Percentiles rank a stretch among this genome's conserved stretches.
These are phyloP conservation scores for Antitrichia curtipendula DNA, from an alignment of 225 moss, liverwort and hornwort genomes.

Conservation along the genomic window DNA sequence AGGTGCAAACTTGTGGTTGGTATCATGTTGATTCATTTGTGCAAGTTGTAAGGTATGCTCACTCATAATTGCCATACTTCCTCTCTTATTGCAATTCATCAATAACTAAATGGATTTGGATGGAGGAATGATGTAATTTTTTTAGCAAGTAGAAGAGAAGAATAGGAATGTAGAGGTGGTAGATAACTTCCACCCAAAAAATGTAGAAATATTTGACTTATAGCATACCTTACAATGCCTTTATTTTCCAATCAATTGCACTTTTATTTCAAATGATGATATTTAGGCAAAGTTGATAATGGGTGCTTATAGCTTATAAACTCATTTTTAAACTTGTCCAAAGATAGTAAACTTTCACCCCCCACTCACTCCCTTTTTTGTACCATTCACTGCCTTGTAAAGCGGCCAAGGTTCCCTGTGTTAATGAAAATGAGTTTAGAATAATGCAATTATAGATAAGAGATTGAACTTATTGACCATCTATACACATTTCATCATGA, in stretches of 20 bases:
- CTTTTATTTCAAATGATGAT: not conserved
- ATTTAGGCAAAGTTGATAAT: not conserved
- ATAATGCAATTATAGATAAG: not conserved
- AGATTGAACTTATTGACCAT: not conserved
- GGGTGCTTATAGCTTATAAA: not conserved
- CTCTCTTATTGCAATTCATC: not conserved
- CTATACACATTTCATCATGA: not conserved
- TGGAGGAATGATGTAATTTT: not conserved
- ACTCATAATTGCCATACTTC: not conserved
- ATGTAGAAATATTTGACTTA: not conserved
- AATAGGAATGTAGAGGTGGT: not conserved
- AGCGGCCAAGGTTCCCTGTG: too few relatives aligned
- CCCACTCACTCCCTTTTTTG: too few relatives aligned
- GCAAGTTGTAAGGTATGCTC: not conserved
- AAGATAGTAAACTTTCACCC: too few relatives aligned
- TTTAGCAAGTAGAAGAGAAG: not conserved
- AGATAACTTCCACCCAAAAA: rapidly evolving
- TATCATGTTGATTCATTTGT: not conserved
- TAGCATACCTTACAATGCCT: not conserved
- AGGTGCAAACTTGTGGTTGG: not conserved
- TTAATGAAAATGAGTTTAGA: not conserved
- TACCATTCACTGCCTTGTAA: too few relatives aligned
- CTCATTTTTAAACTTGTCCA: too few relatives aligned
- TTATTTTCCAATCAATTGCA: not conserved
- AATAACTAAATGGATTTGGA: not conserved